Evolutionary conservation across 164 flowering plant species (phyloP).

Genomic region (Aristolochia californica): DNA sequence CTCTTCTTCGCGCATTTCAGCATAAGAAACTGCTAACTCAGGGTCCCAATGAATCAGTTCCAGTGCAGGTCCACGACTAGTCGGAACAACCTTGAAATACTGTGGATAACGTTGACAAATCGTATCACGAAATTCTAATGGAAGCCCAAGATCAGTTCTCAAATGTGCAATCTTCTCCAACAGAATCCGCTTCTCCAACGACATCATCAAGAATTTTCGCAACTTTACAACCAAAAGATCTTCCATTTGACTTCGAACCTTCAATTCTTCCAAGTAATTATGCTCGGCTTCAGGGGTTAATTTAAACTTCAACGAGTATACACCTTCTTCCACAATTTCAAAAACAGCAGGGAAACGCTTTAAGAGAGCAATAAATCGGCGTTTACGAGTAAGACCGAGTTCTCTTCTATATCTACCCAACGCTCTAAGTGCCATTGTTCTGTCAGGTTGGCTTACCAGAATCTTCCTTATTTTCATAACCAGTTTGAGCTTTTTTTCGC

Average conservation of each 20-base stretch:
- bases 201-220: conserved; percentile 95
- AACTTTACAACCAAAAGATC: conserved; percentile 55
- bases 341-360: conserved; percentile 74
- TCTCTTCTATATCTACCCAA: conserved; percentile 65
- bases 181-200: conserved; percentile 67
- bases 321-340: conserved; percentile 88
- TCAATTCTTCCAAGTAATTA: conserved; percentile 76
- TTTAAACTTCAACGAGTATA: conserved; percentile 46
- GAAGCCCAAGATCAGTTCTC: conserved; percentile 76
- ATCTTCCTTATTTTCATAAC: conserved; percentile 79
- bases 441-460: conserved; percentile 63
- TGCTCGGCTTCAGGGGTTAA: conserved; percentile 82
- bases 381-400: conserved; percentile 49
- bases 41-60: conserved; percentile 93
- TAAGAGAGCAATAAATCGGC: conserved; percentile 68
- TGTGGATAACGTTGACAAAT: conserved; percentile 79
- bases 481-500: conserved; percentile 82
- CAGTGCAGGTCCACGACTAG: conserved; percentile 66
- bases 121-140: conserved; percentile 66
- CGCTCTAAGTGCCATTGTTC: conserved; percentile 59
- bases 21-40: conserved; percentile 83
- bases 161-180: conserved; percentile 82
- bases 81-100: conserved; percentile 65
- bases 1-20: conserved; percentile 68
- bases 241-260: conserved; percentile 71